Conservation (phyloP, 495 filamentous ascomycete genomes). For the Penicillium arizonense region DNA sequence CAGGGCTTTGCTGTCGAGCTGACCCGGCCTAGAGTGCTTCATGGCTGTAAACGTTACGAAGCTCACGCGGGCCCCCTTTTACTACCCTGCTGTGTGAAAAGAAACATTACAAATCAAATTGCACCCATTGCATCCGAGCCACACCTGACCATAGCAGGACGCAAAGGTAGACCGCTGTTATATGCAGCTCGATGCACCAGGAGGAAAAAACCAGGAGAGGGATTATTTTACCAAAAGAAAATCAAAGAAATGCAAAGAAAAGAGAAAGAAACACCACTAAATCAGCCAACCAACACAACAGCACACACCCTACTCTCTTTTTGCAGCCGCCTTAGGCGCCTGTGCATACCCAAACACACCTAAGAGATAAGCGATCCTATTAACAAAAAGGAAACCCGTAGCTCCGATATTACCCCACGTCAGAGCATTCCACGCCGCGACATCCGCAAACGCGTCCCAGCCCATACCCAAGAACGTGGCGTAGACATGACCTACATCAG, state of each 20-base stretch:
- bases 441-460: constrained; percentile 48
- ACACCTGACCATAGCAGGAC: background rate
- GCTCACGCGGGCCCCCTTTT: background rate
- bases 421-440: constrained; percentile 63
- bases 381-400: constrained; percentile 55
- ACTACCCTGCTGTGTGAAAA: background rate
- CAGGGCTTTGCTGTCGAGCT: background rate
- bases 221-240: background rate
- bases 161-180: background rate
- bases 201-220: no score
- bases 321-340: constrained; percentile 22
- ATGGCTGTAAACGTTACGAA: background rate
- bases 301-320: constrained; percentile 18
- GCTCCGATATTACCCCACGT: constrained; percentile 72
- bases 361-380: constrained; percentile 54
- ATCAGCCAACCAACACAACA: background rate
- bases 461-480: constrained; percentile 61
- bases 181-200: background rate
- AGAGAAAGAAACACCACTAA: background rate
- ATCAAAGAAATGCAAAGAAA: background rate
- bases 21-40: background rate
- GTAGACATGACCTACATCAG: constrained; percentile 68
- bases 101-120: background rate
- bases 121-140: constrained; percentile 7
- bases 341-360: constrained; percentile 54